Evolutionary conservation across 2,329 filamentous ascomycete genomes (phyloP).

Genomic region (Podosphaera fusca): DNA sequence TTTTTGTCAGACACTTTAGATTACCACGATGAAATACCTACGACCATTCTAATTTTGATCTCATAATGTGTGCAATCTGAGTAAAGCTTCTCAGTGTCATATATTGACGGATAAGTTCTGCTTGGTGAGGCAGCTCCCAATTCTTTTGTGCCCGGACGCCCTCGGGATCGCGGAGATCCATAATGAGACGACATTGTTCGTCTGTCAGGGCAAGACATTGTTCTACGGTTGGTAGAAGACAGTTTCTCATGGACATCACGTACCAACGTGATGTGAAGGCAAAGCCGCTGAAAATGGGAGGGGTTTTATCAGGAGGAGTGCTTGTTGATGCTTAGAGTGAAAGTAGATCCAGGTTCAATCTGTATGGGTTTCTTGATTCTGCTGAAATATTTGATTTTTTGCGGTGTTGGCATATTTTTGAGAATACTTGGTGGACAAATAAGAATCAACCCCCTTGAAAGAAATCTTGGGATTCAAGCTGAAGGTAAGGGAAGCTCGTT

Average conservation of each 20-base stretch:
- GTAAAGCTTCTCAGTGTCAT: conserved; percentile 12
- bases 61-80: conserved; percentile 10
- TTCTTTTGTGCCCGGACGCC: conserved; percentile 7
- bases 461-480: not conserved
- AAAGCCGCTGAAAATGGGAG: not conserved
- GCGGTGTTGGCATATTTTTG: not conserved
- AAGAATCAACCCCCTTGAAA: not conserved
- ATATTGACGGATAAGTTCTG: conserved; percentile 11
- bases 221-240: conserved; percentile 7
- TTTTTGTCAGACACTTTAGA: not conserved
- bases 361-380: not conserved
- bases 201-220: conserved; percentile 10
- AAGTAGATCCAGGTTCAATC: not conserved
- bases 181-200: conserved; percentile 10
- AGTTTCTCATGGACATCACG: conserved; percentile 1
- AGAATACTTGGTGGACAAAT: not conserved
- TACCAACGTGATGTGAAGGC: not conserved
- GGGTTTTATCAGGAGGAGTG: not conserved
- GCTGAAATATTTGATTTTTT: not conserved
- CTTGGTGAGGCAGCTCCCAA: conserved; percentile 9
- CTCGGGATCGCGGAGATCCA: conserved; percentile 8
- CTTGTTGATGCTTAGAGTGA: not conserved
- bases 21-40: conserved; percentile 3
- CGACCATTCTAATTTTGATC: conserved; percentile 9
- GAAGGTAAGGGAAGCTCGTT: not conserved